Evolutionary conservation across 1,284 basidiomycete genomes (phyloP), one percentile per base, ranked within the genome.

Genomic region (Heterobasidion irregulare): DNA sequence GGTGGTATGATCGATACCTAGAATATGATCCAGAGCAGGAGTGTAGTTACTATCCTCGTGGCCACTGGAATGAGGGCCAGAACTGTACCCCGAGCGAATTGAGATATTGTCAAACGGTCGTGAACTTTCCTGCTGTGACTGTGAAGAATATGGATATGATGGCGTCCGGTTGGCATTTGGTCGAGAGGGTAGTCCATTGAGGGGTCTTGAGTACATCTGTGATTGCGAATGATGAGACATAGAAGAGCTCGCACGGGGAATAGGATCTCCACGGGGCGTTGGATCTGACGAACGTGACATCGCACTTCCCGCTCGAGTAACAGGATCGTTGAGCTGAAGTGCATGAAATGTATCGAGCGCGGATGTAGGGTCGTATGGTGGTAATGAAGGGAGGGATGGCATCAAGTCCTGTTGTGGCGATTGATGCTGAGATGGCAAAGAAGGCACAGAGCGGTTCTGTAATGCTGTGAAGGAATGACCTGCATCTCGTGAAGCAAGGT

Each of bases 201-300:
- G 58, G 34, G 13, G 57, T 6, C 64, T 64, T 54, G 70, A 68
- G 53, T 66, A 59, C 38, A 12, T 10, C n/a, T 41, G 38, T 10
- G 38, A n/a, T 41, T 41, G 38, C 18, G 76, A 68, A 50, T 69
- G 71, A 60, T 74, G 68, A 19, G 80, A 82, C 75, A 80, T 77
- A 13, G 79, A 75, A 16, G 80, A 80, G 34, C 75, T 72, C 16
- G 75, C 70, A 34, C 78, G 74, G 48, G 74, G 72, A 33, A 75
- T 65, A 47, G 75, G 75, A 57, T 78, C 77, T 10, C 13, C 18
- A 33, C 26, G 44, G 7, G 52, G 35, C 41, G 19, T 52, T 15
- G 52, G 19, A n/a, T 8, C 52, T 18, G 52, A 41, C 10, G 38
- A 41, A 10, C 38, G n/a, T 5, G 38, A 41, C 38, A 41, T 41